These are phyloP conservation scores for Rosellinia necatrix DNA, from an alignment of 2,329 filamentous ascomycete genomes.

Conservation along the genomic window DNA sequence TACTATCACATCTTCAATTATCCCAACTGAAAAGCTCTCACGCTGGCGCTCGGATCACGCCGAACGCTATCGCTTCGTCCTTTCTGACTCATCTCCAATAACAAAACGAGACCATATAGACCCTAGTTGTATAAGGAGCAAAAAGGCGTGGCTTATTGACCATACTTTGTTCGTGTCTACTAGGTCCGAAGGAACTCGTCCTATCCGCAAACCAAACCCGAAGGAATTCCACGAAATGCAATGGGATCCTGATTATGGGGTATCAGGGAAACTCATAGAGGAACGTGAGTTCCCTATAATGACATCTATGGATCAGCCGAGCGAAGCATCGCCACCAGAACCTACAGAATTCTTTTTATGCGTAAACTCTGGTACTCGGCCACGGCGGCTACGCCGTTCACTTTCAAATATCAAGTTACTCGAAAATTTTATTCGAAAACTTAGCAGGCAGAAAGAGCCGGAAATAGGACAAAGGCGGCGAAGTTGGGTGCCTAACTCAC, in stretches of 20 bases:
- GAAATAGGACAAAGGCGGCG: slow-evolving; percentile 34
- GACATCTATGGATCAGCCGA: slow-evolving; percentile 26
- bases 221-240: slow-evolving; percentile 49
- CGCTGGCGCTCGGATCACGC: slow-evolving; percentile 46
- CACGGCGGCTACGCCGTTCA: slow-evolving; percentile 30
- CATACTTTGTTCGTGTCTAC: slow-evolving; percentile 50
- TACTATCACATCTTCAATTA: slow-evolving; percentile 49
- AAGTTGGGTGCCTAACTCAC: slow-evolving; percentile 37
- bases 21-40: slow-evolving; percentile 45
- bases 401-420: slow-evolving; percentile 33
- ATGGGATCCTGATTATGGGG: slow-evolving; percentile 41
- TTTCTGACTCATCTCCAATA: slow-evolving; percentile 45
- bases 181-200: slow-evolving; percentile 44
- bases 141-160: slow-evolving; percentile 50
- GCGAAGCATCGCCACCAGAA: slow-evolving; percentile 25
- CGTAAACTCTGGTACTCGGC: slow-evolving; percentile 20
- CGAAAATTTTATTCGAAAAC: slow-evolving; percentile 29
- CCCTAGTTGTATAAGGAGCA: slow-evolving; percentile 44
- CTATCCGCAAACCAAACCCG: slow-evolving; percentile 44
- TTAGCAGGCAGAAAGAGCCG: slow-evolving; percentile 24
- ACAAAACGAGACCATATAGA: slow-evolving; percentile 34
- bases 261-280: slow-evolving; percentile 42
- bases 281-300: slow-evolving; percentile 39
- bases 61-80: slow-evolving; percentile 46
- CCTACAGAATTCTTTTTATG: slow-evolving; percentile 31